Evolutionary conservation across 805 yeast species (phyloP), one percentile per base, ranked within the genome.

Genomic region (Saccharomycopsis olivae): DNA sequence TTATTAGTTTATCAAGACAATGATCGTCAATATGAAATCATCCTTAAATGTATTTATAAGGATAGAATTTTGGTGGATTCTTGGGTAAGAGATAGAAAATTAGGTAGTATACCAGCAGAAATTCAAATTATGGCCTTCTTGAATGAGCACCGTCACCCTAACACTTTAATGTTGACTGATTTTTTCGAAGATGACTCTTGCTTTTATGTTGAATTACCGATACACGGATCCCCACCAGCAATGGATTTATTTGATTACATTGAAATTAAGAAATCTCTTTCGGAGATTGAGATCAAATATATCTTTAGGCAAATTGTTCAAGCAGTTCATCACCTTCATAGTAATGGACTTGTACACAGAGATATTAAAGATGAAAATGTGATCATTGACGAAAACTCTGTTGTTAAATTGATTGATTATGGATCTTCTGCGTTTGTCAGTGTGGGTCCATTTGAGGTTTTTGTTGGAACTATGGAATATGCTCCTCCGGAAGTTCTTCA

Each of bases 91-190:
- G 97, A 92, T 58, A 72, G 95, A 19, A 72, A 71, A 45, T 62
- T 92, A 31, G 98, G 98, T 4, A 88, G 96, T 0, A 81, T 92
- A 28, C 97, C 97, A 2, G 78, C 89, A n/a, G 98, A 92, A 58
- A 92, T 92, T 49, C 94, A 87, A 56, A 78, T 92, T 34, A 78
- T 92, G 85, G 78, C 89, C 23, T 76, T 78, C n/a, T 61, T 89
- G 44, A 79, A 77, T 52, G 61, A 65, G 33, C 71, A 72, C 42
- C 94, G 92, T 1, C 96, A 89, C 57, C 92, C 89, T 3, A 87
- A 86, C 57, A 83, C 88, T 33, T 75, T 87, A 71, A 67, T 81
- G 47, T 69, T 92, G 41, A 66, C 88, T 36, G 97, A 92, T 59
- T 92, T 83, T 53, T 92, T 89, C 52, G 98, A 92, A 56, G 97